A percentile compares a stretch with the other conserved stretches of the same genome.
Conservation (phyloP, 2,329 filamentous ascomycete species). For the Eutypella sp. region DNA sequence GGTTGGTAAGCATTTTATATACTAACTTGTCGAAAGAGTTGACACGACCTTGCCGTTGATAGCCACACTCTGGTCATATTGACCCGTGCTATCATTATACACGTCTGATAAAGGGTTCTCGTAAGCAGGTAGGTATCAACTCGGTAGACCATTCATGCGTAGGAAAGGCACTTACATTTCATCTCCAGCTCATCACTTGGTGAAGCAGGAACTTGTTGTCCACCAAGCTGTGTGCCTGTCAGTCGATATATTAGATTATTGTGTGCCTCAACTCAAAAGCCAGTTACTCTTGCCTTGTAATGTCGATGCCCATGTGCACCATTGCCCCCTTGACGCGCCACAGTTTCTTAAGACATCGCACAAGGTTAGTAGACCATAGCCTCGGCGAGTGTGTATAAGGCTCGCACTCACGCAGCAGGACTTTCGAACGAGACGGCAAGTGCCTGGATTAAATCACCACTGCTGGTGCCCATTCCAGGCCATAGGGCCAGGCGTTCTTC, state of each 20-base stretch:
- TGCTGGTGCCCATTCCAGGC: conserved; percentile 29
- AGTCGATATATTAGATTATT: background rate
- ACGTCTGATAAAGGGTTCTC: conserved; percentile 17
- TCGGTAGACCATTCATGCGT: too few species aligned
- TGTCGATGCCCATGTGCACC: conserved; percentile 28
- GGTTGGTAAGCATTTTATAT: background rate
- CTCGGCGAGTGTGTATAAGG: background rate
- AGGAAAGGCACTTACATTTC: conserved; percentile 16
- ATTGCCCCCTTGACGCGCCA: conserved; percentile 23
- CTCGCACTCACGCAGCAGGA: conserved; percentile 20
- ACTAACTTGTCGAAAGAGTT: conserved; percentile 21
- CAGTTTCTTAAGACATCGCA: conserved; percentile 16
- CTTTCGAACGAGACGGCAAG: conserved; percentile 24
- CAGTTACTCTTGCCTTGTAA: conserved; percentile 14
- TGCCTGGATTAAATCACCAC: conserved; percentile 27
- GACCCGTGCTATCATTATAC: conserved; percentile 24
- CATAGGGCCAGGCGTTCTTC: conserved; percentile 26
- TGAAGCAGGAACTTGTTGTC: conserved; percentile 21
- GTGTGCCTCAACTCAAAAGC: background rate
- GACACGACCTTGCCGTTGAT: conserved; percentile 25
- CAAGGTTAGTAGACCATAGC: background rate
- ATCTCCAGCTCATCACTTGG: conserved; percentile 22
- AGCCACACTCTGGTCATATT: conserved; percentile 25
- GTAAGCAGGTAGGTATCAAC: too few species aligned
- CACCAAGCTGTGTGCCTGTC: conserved; percentile 21